Conservation (phyloP, 768 basidiomycete genomes). For the Butyriboletus loyo region DNA sequence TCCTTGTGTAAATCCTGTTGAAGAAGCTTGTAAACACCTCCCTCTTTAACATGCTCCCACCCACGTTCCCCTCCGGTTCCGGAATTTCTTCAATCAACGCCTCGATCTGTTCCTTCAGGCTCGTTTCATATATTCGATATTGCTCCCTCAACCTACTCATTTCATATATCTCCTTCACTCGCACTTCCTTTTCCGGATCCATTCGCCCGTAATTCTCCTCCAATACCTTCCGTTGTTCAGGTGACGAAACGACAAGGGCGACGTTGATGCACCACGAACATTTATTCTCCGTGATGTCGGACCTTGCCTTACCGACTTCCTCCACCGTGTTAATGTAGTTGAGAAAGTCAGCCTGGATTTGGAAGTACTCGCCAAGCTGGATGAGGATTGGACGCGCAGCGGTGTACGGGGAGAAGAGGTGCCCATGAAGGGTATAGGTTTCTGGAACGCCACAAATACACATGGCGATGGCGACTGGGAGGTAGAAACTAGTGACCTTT, state of each 20-base stretch:
- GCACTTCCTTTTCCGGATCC: not conserved
- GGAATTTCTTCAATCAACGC: not conserved
- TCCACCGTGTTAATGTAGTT: not conserved
- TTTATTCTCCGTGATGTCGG: not conserved
- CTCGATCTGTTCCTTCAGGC: not conserved
- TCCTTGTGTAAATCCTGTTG: not conserved
- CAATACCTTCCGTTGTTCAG: not conserved
- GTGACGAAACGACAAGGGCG: not conserved
- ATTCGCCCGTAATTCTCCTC: not conserved
- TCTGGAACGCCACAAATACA: slow-evolving; percentile 1
- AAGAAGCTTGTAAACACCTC: not conserved
- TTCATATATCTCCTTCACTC: slow-evolving; percentile 3
- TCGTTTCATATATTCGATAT: not conserved
- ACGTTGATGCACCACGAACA: slow-evolving; percentile 6
- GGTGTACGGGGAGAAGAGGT: not conserved
- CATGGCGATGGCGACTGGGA: slow-evolving; percentile 1
- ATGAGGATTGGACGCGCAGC: slow-evolving; percentile 1
- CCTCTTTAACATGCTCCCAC: not conserved
- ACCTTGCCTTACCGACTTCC: not conserved
- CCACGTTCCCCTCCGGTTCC: not conserved
- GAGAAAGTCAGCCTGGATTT: not conserved
- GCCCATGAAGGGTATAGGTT: not conserved
- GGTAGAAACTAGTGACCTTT: slow-evolving; percentile 2
- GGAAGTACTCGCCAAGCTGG: slow-evolving; percentile 1
- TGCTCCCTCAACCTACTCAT: not conserved